Conservation (phyloP, 208 protist species). For the Leishmania tropica region DNA sequence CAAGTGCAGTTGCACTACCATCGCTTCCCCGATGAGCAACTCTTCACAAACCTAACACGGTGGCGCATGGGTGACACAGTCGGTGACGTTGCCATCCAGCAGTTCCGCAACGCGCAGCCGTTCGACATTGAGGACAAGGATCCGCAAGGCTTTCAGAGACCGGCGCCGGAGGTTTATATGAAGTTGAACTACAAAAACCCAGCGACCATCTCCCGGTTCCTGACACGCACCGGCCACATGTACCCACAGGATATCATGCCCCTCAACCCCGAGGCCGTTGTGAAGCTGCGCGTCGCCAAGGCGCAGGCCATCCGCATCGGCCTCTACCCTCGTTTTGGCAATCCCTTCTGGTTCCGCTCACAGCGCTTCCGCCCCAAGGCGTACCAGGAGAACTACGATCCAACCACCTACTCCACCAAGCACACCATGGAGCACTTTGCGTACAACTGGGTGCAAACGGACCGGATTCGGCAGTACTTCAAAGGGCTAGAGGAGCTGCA, state of each 20-base stretch:
- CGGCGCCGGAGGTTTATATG: slow-evolving; percentile 89
- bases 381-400: slow-evolving; percentile 90
- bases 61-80: slow-evolving; percentile 88
- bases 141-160: slow-evolving; percentile 77
- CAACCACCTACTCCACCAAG: slow-evolving; percentile 88
- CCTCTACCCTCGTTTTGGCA: slow-evolving; percentile 89
- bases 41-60: slow-evolving; percentile 84
- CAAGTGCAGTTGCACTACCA: slow-evolving; percentile 92
- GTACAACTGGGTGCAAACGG: slow-evolving; percentile 90
- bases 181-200: slow-evolving; percentile 95
- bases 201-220: slow-evolving; percentile 85
- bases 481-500: slow-evolving; percentile 61
- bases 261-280: slow-evolving; percentile 83
- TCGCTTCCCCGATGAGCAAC: slow-evolving; percentile 87
- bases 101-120: slow-evolving; percentile 91
- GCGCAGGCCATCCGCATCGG: slow-evolving; percentile 86
- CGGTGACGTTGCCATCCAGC: slow-evolving; percentile 84
- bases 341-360: slow-evolving; percentile 90
- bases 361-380: slow-evolving; percentile 84
- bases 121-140: slow-evolving; percentile 89
- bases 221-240: slow-evolving; percentile 88
- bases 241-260: slow-evolving; percentile 89
- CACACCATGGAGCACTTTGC: slow-evolving; percentile 91
- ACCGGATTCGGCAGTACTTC: slow-evolving; percentile 90
- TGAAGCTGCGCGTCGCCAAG: slow-evolving; percentile 83